Conservation (phyloP, 495 filamentous ascomycete genomes). For the Xylaria grammica region DNA sequence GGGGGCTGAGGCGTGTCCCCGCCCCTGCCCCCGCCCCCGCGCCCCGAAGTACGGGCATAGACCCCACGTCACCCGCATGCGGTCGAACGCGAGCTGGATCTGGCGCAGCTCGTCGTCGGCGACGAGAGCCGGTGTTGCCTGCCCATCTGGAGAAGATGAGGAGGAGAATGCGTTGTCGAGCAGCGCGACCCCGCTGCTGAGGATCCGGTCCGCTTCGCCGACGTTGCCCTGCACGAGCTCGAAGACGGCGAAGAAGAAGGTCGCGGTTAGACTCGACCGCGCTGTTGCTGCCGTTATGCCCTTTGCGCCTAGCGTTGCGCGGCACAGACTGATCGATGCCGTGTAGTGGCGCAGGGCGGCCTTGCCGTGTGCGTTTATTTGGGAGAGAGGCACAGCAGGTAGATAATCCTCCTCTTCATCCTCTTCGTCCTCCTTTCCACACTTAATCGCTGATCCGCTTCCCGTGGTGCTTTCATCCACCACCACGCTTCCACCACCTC, state of each 20-base stretch:
- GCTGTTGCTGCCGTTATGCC: conserved; percentile 21
- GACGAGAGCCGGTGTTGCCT: conserved; percentile 3
- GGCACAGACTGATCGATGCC: conserved; percentile 33
- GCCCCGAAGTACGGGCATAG: conserved; percentile 31
- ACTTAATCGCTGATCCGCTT: not conserved
- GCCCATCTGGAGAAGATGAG: too few species aligned
- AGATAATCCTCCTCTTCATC: not conserved
- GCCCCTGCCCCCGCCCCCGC: not conserved
- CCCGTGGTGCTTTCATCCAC: not conserved
- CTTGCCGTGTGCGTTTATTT: conserved; percentile 12
- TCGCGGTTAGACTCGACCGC: conserved; percentile 22
- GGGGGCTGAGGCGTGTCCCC: too few species aligned
- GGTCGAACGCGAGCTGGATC: conserved; percentile 28
- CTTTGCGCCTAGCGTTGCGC: conserved; percentile 19
- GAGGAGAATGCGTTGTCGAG: conserved; percentile 25
- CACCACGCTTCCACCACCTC: not conserved
- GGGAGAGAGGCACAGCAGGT: conserved; percentile 17
- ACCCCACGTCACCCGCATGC: conserved; percentile 28
- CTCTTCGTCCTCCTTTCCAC: not conserved
- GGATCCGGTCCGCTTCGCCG: conserved; percentile 29
- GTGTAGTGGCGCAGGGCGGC: conserved; percentile 36
- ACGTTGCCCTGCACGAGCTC: conserved; percentile 41
- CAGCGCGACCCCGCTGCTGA: conserved; percentile 25
- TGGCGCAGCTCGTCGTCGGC: conserved; percentile 19
- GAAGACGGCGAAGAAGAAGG: conserved; percentile 33